Evolutionary conservation across 495 filamentous ascomycete genomes (phyloP).

Genomic region (Tuber magnatum): DNA sequence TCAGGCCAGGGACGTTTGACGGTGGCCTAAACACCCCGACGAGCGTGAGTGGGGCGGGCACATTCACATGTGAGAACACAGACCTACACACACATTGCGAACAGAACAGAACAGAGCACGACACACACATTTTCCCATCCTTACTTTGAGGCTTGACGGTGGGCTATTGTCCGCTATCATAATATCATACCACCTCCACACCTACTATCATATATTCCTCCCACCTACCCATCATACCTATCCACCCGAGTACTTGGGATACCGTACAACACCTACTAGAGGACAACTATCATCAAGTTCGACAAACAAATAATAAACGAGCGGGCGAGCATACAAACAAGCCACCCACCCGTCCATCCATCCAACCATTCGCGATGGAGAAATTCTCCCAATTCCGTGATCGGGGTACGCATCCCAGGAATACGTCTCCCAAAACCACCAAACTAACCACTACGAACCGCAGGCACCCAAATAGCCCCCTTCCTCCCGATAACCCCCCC

Average conservation of each 20-base stretch:
- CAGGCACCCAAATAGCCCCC: constrained; percentile 91
- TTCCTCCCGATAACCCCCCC: constrained; percentile 73
- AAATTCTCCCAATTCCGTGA: constrained; percentile 96
- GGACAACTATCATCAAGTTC: neutral
- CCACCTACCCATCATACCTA: neutral
- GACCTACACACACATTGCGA: neutral
- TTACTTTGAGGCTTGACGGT: neutral
- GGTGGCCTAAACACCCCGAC: neutral
- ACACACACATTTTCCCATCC: neutral
- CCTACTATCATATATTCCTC: no score
- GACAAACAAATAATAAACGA: no score
- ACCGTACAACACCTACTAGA: neutral
- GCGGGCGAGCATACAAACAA: neutral
- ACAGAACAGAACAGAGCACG: neutral
- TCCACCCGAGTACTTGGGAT: no score
- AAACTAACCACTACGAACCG: constrained; percentile 15
- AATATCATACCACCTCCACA: neutral
- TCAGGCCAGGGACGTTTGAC: neutral
- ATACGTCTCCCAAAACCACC: constrained; percentile 2
- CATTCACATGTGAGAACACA: neutral
- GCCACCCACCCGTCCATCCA: neutral
- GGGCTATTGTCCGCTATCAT: no score
- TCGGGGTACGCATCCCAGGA: constrained; percentile 54
- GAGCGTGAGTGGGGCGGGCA: neutral
- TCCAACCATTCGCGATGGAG: constrained; percentile 58